Conservation (phyloP, 345 rosid species). For the Gynandropsis gynandra region DNA sequence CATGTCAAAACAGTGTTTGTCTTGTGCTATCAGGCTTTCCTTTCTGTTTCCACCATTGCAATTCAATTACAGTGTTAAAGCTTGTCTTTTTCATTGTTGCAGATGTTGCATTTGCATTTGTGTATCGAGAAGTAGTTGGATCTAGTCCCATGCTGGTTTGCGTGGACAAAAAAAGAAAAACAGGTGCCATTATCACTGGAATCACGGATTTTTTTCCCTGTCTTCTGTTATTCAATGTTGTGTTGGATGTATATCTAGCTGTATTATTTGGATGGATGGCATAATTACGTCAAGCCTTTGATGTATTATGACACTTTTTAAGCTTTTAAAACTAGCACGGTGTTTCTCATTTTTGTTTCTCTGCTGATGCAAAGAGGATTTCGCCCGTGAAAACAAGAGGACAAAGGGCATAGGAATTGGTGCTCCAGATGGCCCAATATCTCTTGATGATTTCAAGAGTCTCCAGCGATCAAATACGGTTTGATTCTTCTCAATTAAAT, state of each 20-base stretch:
- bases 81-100: slow-evolving; percentile 23
- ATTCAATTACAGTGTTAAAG: slow-evolving; percentile 10
- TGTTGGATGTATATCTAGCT: background rate
- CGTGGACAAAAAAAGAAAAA: slow-evolving; percentile 56
- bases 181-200: slow-evolving; percentile 36
- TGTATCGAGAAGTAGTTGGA: slow-evolving; percentile 60
- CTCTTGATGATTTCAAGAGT: slow-evolving; percentile 92
- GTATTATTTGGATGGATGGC: too few relatives aligned
- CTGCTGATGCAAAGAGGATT: slow-evolving; percentile 44
- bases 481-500: slow-evolving; percentile 16
- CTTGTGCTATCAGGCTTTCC: background rate
- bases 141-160: slow-evolving; percentile 26
- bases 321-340: too few relatives aligned
- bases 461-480: slow-evolving; percentile 90
- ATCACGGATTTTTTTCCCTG: background rate
- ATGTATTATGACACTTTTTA: too few relatives aligned
- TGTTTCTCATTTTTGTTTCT: too few relatives aligned
- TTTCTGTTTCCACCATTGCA: background rate
- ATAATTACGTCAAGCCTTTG: too few relatives aligned
- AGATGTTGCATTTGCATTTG: slow-evolving; percentile 80
- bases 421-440: slow-evolving; percentile 92
- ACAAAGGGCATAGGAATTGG: slow-evolving; percentile 84
- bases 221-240: background rate
- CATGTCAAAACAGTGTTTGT: background rate
- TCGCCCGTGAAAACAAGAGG: slow-evolving; percentile 55